Evolutionary conservation across 1,139 yeast species (phyloP).

Genomic region (Candida sojae): DNA sequence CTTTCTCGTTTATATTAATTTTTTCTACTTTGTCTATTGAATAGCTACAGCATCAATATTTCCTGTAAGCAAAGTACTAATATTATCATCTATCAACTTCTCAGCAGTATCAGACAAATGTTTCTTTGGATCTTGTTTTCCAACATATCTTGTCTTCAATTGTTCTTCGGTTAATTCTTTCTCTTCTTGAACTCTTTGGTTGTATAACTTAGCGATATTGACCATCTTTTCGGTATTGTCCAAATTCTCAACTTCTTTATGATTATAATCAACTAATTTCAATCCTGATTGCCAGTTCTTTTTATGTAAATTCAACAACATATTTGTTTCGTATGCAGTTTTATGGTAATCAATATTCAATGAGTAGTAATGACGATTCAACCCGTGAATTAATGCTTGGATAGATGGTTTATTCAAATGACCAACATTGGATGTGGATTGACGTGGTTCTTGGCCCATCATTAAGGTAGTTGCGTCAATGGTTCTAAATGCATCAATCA

Average conservation of each 20-base stretch:
- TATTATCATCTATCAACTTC: constrained; percentile 81
- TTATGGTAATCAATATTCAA: constrained; percentile 93
- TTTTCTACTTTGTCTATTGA: constrained; percentile 34
- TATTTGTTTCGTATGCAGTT: constrained; percentile 88
- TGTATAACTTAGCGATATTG: constrained; percentile 86
- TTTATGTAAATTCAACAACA: constrained; percentile 93
- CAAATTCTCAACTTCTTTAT: constrained; percentile 74
- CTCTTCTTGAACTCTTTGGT: constrained; percentile 90
- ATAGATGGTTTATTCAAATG: constrained; percentile 96
- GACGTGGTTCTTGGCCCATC: constrained; percentile 98
- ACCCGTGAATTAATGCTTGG: constrained; percentile 95
- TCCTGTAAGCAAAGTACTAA: constrained; percentile 83
- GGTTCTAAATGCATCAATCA: constrained; percentile 95
- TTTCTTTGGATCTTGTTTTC: constrained; percentile 98
- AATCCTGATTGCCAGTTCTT: constrained; percentile 96
- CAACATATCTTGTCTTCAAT: constrained; percentile 92
- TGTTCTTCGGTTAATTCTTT: constrained; percentile 86
- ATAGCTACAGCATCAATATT: constrained; percentile 86
- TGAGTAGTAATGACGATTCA: constrained; percentile 95
- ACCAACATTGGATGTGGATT: constrained; percentile 94
- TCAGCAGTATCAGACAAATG: constrained; percentile 92
- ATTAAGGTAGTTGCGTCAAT: constrained; percentile 85
- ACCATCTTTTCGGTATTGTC: constrained; percentile 80
- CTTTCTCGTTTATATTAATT: not conserved
- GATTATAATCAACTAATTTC: constrained; percentile 73